A percentile compares a stretch with the other conserved stretches of the same genome.
phyloP scores from a whole-genome alignment of 768 basidiomycete genomes.

The Flagelloscypha sp. region DNA sequence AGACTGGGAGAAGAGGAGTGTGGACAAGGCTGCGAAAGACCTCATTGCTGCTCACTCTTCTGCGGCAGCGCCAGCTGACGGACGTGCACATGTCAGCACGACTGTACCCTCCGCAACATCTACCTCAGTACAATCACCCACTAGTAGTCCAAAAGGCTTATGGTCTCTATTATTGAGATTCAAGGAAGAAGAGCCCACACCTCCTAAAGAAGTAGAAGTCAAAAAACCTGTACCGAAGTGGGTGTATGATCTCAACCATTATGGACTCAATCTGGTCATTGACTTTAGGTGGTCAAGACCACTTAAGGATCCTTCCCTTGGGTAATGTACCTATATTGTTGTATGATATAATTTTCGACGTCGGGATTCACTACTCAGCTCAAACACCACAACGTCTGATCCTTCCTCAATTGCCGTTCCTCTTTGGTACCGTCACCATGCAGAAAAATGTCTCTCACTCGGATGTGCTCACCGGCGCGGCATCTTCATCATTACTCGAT shows the following conservation, averaged over 20 bases:
- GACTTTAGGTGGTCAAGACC: slow-evolving; percentile 63
- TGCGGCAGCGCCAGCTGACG: slow-evolving; percentile 25
- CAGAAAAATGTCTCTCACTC: too few relatives aligned
- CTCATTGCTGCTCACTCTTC: too few relatives aligned
- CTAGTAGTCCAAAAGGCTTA: neutral
- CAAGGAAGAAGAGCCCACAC: slow-evolving; percentile 4
- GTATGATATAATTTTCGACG: too few relatives aligned
- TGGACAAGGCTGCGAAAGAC: slow-evolving; percentile 37
- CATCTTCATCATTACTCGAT: too few relatives aligned
- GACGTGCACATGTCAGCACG: slow-evolving; percentile 13
- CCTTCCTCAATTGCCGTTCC: too few relatives aligned
- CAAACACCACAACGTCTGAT: too few relatives aligned
- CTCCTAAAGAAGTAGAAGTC: slow-evolving; percentile 5
- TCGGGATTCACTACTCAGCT: too few relatives aligned
- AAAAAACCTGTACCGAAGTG: slow-evolving; percentile 5
- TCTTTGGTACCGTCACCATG: too few relatives aligned
- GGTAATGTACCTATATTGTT: too few relatives aligned
- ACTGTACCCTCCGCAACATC: slow-evolving; percentile 6
- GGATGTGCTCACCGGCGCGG: too few relatives aligned
- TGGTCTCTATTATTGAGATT: neutral
- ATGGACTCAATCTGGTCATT: slow-evolving; percentile 64
- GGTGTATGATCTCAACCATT: slow-evolving; percentile 57
- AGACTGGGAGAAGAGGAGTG: slow-evolving; percentile 64
- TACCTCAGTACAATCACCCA: neutral
- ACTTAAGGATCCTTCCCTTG: too few relatives aligned